Evolutionary conservation across 139 green algal species (phyloP).

Genomic region (Coccomyxa sp.): DNA sequence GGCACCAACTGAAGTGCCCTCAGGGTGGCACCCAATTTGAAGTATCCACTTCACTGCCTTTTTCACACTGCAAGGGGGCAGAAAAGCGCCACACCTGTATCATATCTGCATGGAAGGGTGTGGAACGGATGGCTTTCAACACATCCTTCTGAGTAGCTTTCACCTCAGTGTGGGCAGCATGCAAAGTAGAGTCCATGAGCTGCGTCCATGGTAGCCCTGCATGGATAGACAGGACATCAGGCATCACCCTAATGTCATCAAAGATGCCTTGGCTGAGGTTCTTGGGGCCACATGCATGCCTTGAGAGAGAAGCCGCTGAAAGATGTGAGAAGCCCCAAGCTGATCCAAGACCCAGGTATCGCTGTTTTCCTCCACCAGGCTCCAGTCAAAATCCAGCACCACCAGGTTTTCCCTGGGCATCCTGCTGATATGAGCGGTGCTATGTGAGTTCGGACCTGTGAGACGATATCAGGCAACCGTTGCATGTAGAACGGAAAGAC

Average conservation of each 20-base stretch:
- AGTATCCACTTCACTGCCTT: neutral
- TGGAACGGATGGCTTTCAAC: neutral
- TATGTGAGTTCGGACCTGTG: no score
- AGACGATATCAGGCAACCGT: no score
- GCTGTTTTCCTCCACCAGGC: constrained; percentile 37
- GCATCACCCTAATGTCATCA: no score
- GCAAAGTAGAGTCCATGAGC: constrained; percentile 22
- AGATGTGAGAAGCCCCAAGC: constrained; percentile 7
- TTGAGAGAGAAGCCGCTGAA: neutral
- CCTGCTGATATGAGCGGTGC: no score
- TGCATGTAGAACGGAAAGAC: no score
- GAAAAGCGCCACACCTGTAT: neutral
- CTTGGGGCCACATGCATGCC: neutral
- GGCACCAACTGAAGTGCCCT: neutral
- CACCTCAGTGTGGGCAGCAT: neutral
- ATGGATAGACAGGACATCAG: no score
- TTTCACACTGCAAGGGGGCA: neutral
- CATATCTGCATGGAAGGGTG: neutral
- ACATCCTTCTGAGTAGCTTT: neutral
- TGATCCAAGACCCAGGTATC: constrained; percentile 35
- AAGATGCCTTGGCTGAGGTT: neutral
- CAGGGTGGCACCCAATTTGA: no score
- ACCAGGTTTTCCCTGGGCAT: no score
- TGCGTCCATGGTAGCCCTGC: constrained; percentile 17
- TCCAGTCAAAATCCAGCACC: constrained; percentile 40